Percentiles rank a stretch among this genome's conserved stretches.
phyloP scores from a whole-genome alignment of 176 grass and related monocot species.

The Hordeum vulgare region DNA sequence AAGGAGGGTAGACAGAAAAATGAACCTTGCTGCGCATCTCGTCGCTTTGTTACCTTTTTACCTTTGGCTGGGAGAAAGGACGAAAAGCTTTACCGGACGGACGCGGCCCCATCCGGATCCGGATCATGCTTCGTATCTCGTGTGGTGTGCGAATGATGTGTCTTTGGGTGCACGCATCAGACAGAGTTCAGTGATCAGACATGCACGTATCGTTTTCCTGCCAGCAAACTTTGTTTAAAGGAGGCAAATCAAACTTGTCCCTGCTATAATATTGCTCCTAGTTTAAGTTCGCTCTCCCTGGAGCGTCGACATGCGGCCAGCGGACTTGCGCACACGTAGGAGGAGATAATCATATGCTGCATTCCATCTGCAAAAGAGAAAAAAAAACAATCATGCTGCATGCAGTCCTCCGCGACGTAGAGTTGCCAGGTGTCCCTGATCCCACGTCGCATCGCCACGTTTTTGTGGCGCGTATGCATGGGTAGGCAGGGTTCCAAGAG shows the following conservation, averaged over 20 bases:
- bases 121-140: not conserved
- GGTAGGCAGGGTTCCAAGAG: not conserved
- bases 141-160: not conserved
- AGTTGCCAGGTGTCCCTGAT: not conserved
- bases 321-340: not conserved
- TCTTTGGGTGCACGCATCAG: not conserved
- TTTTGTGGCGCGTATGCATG: not conserved
- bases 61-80: not conserved
- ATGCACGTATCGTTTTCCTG: not conserved
- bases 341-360: too few relatives aligned
- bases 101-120: not conserved
- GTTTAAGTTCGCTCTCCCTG: not conserved
- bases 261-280: not conserved
- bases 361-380: too few relatives aligned
- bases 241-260: not conserved
- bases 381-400: not conserved
- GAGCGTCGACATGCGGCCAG: not conserved
- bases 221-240: not conserved
- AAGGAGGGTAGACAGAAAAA: not conserved
- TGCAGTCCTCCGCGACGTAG: not conserved
- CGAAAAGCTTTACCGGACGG: not conserved
- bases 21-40: not conserved
- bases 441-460: not conserved
- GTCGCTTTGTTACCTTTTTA: not conserved
- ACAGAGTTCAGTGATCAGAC: not conserved